Evolutionary conservation across 805 yeast genomes (phyloP).

Genomic region (Candida gorgasii): DNA sequence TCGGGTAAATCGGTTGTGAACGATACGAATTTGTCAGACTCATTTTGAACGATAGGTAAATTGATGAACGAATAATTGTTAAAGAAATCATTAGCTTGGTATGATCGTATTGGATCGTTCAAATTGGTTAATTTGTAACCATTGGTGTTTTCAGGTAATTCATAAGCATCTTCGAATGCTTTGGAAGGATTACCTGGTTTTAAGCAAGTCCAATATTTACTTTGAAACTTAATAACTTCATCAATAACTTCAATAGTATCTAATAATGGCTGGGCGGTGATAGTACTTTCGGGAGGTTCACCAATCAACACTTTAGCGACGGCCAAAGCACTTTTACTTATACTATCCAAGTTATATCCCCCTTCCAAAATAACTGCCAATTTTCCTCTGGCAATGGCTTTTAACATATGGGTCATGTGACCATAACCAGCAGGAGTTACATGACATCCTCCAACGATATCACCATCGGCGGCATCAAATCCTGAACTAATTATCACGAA

Average conservation of each 20-base stretch:
- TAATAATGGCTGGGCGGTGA: conserved; percentile 63
- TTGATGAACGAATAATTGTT: conserved; percentile 58
- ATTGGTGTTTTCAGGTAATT: conserved; percentile 26
- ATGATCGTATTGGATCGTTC: conserved; percentile 72
- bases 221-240: conserved; percentile 76
- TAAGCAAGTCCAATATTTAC: conserved; percentile 85
- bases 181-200: conserved; percentile 59
- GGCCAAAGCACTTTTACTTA: conserved; percentile 85
- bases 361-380: conserved; percentile 92
- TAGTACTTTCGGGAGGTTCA: conserved; percentile 86
- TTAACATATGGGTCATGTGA: conserved; percentile 90
- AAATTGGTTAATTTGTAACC: conserved; percentile 48
- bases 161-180: conserved; percentile 41
- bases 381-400: conserved; percentile 84
- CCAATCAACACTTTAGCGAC: conserved; percentile 91
- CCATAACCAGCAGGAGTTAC: conserved; percentile 96
- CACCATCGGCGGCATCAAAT: conserved; percentile 98
- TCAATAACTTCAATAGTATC: conserved; percentile 81
- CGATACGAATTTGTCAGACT: conserved; percentile 20
- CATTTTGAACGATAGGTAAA: conserved; percentile 56
- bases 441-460: conserved; percentile 93
- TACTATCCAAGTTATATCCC: conserved; percentile 91
- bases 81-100: conserved; percentile 62
- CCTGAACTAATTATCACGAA: conserved; percentile 92
- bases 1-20: conserved; percentile 46